These are phyloP conservation scores for Porodaedalea pini DNA, from an alignment of 1,284 basidiomycete genomes.

Conservation along the genomic window DNA sequence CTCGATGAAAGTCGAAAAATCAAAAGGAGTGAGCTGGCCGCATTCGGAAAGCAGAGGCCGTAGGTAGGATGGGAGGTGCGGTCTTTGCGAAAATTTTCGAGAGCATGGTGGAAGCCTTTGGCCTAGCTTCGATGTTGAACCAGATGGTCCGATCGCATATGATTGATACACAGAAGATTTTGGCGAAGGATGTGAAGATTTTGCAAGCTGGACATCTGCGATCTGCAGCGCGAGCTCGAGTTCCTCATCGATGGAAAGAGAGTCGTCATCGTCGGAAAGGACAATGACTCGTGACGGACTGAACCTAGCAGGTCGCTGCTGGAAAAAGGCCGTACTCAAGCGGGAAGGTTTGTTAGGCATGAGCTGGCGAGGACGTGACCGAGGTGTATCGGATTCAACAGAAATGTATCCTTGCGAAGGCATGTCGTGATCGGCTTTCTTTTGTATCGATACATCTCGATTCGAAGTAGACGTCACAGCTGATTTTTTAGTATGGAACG, in stretches of 20 bases:
- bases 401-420: background rate
- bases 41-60: slow-evolving; percentile 64
- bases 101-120: slow-evolving; percentile 37
- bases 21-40: slow-evolving; percentile 58
- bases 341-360: slow-evolving; percentile 1
- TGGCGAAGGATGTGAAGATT: background rate
- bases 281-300: background rate
- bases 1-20: slow-evolving; percentile 77
- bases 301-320: background rate
- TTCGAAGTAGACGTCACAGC: background rate
- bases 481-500: background rate
- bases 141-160: background rate
- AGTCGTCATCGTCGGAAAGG: slow-evolving; percentile 9
- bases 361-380: slow-evolving; percentile 2
- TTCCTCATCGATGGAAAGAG: slow-evolving; percentile 17
- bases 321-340: background rate
- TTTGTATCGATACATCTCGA: no score
- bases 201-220: slow-evolving; percentile 14
- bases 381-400: background rate
- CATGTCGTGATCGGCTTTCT: background rate
- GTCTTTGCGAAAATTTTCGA: slow-evolving; percentile 25
- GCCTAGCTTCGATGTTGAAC: background rate
- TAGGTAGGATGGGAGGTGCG: slow-evolving; percentile 46
- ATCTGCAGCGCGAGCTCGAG: slow-evolving; percentile 18
- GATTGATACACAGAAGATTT: background rate